These are phyloP conservation scores for Agastache rugosa DNA, from an alignment of 257 asterid genomes.

Conservation along the genomic window DNA sequence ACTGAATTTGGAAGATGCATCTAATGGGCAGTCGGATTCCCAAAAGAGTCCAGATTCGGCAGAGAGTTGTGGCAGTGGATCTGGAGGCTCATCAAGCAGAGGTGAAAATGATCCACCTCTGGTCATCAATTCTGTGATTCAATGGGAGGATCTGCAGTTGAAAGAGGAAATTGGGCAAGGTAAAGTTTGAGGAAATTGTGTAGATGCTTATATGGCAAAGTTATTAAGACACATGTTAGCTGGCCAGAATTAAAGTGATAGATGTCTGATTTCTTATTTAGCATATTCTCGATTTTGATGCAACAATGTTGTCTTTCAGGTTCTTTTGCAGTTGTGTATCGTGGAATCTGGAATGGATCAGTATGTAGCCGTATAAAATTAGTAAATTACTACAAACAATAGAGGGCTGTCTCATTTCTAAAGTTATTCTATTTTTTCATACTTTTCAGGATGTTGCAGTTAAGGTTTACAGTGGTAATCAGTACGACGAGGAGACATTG, in stretches of 20 bases:
- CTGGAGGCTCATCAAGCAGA: slow-evolving; percentile 46
- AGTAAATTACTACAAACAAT: slow-evolving; percentile 23
- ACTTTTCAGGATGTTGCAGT: slow-evolving; percentile 76
- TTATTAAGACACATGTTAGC: not conserved
- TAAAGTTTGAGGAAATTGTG: slow-evolving; percentile 32
- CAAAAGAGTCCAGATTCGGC: slow-evolving; percentile 36
- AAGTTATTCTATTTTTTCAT: slow-evolving; percentile 10
- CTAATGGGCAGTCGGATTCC: slow-evolving; percentile 32
- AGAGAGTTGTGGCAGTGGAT: slow-evolving; percentile 38
- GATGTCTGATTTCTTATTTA: slow-evolving; percentile 13
- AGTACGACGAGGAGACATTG: slow-evolving; percentile 52
- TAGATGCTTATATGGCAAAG: not conserved
- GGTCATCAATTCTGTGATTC: slow-evolving; percentile 48
- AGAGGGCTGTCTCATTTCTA: slow-evolving; percentile 17
- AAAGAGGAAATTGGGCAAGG: slow-evolving; percentile 72
- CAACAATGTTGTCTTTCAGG: slow-evolving; percentile 48
- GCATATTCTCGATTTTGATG: slow-evolving; percentile 19
- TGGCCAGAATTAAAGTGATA: slow-evolving; percentile 5
- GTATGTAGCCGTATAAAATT: slow-evolving; percentile 41
- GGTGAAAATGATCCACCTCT: slow-evolving; percentile 41
- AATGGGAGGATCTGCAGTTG: slow-evolving; percentile 70
- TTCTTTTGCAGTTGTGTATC: slow-evolving; percentile 67
- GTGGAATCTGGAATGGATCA: slow-evolving; percentile 81
- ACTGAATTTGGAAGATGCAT: slow-evolving; percentile 35
- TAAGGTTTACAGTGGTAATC: slow-evolving; percentile 67